phyloP scores from a whole-genome alignment of 192 early-diverging fungal genomes.

The Radiomyces spectabilis region DNA sequence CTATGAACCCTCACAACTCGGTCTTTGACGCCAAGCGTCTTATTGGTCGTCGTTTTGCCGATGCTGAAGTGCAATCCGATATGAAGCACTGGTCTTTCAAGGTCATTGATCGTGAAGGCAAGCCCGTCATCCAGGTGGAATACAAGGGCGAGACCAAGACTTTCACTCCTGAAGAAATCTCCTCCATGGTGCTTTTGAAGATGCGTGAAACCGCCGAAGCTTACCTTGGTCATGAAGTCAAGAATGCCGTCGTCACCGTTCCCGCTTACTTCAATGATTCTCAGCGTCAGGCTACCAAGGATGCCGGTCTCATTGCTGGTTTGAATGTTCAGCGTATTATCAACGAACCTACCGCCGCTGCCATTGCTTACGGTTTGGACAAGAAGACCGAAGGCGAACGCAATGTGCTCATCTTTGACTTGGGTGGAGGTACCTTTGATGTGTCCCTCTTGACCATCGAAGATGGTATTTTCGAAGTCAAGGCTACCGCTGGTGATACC shows the following conservation, averaged over 20 bases:
- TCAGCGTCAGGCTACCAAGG: slow-evolving; percentile 99
- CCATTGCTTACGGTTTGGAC: slow-evolving; percentile 97
- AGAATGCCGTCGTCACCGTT: slow-evolving; percentile 89
- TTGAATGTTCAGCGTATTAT: slow-evolving; percentile 97
- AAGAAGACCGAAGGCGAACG: slow-evolving; percentile 85
- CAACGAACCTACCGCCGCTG: slow-evolving; percentile 98
- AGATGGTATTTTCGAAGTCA: slow-evolving; percentile 95
- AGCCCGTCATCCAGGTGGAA: slow-evolving; percentile 86
- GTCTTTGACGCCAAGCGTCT: slow-evolving; percentile 97
- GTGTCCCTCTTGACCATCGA: slow-evolving; percentile 94
- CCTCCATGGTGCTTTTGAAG: slow-evolving; percentile 84
- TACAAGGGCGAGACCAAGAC: slow-evolving; percentile 92
- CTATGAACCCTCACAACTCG: slow-evolving; percentile 94
- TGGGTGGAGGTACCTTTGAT: slow-evolving; percentile 96
- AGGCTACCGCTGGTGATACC: slow-evolving; percentile 97
- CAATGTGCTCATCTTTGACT: slow-evolving; percentile 95
- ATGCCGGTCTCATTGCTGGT: slow-evolving; percentile 90
- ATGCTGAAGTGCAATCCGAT: slow-evolving; percentile 92
- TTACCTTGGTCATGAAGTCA: slow-evolving; percentile 74
- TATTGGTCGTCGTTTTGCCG: slow-evolving; percentile 91
- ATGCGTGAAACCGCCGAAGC: slow-evolving; percentile 58
- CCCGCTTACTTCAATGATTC: slow-evolving; percentile 91
- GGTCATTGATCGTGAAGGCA: slow-evolving; percentile 73
- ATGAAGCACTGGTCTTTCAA: slow-evolving; percentile 98
- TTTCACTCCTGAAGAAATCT: slow-evolving; percentile 97